Conservation (phyloP, 148 eudicot genomes). For the Rhododendron henanense region DNA sequence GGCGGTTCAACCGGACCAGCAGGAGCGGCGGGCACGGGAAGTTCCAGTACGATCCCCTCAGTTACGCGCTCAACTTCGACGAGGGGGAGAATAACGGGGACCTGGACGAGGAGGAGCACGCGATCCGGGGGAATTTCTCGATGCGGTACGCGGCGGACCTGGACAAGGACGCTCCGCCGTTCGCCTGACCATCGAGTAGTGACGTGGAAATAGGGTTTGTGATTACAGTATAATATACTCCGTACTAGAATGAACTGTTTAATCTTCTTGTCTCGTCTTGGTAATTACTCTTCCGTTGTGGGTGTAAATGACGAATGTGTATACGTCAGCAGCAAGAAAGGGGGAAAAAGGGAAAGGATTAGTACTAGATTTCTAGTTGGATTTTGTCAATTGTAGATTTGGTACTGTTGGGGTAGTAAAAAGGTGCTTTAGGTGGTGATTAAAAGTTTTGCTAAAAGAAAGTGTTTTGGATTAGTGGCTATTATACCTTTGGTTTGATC, state of each 20-base stretch:
- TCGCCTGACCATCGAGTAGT: background rate
- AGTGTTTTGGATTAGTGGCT: background rate
- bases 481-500: background rate
- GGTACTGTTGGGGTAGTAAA: background rate
- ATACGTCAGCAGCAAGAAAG: background rate
- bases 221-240: background rate
- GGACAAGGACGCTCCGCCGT: slow-evolving; percentile 21
- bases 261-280: background rate
- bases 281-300: background rate
- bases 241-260: background rate
- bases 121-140: slow-evolving; percentile 27
- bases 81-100: slow-evolving; percentile 42
- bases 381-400: background rate
- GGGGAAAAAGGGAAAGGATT: background rate
- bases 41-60: slow-evolving; percentile 68
- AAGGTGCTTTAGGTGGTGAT: background rate
- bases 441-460: background rate
- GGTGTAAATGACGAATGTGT: background rate
- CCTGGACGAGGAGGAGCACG: slow-evolving; percentile 32
- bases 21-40: slow-evolving; percentile 25
- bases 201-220: background rate
- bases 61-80: slow-evolving; percentile 76
- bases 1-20: slow-evolving; percentile 42
- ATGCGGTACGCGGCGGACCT: slow-evolving; percentile 32
- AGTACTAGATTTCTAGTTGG: background rate